Conservation (phyloP, 345 rosid genomes). For the Gossypium raimondii region DNA sequence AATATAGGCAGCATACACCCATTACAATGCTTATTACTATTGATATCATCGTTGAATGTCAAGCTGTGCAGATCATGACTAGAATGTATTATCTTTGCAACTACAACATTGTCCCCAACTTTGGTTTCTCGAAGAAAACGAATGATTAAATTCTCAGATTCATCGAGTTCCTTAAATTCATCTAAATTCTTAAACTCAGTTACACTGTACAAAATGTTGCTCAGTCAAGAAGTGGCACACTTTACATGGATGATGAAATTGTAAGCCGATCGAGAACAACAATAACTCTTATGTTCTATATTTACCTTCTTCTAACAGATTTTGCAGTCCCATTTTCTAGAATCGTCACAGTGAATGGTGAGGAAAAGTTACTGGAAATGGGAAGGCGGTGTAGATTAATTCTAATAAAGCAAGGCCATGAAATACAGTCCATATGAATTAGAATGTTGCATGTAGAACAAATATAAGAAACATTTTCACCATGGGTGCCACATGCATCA, state of each 20-base stretch:
- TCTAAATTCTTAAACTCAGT: background rate
- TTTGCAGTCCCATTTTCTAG: background rate
- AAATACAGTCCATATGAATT: background rate
- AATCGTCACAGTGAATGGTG: background rate
- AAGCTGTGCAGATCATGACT: conserved; percentile 6
- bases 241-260: conserved; percentile 15
- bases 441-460: background rate
- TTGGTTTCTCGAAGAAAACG: background rate
- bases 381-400: background rate
- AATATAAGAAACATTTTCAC: background rate
- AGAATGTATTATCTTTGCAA: background rate
- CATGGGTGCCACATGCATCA: background rate
- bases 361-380: background rate
- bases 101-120: background rate
- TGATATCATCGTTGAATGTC: background rate
- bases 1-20: conserved; percentile 21
- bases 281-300: background rate
- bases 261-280: background rate
- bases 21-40: conserved; percentile 5
- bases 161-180: background rate
- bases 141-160: background rate
- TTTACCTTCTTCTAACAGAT: background rate
- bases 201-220: background rate
- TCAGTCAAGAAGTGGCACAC: conserved; percentile 2
- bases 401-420: background rate